Percentiles rank a stretch among this genome's conserved stretches.
These are phyloP conservation scores for Apiotrichum gamsii DNA, from an alignment of 1,284 basidiomycete genomes.

Conservation along the genomic window DNA sequence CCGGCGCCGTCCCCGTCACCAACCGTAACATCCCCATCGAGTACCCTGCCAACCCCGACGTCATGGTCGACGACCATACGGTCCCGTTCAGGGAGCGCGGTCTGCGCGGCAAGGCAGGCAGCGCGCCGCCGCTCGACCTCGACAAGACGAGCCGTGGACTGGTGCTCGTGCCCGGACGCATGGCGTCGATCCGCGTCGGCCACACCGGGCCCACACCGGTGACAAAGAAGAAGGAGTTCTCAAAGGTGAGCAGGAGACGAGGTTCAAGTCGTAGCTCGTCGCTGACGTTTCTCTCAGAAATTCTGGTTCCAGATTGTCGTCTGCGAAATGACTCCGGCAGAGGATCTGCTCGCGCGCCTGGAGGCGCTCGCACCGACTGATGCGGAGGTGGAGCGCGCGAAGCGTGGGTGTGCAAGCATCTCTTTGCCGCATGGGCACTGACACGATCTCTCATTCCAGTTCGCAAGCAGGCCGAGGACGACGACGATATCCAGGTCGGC, in stretches of 20 bases:
- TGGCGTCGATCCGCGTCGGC: slow-evolving; percentile 73
- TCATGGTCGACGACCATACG: slow-evolving; percentile 67
- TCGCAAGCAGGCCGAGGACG: too few species aligned
- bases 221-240: slow-evolving; percentile 39
- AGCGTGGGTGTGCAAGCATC: slow-evolving; percentile 17
- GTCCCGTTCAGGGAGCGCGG: slow-evolving; percentile 78
- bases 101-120: slow-evolving; percentile 93
- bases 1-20: slow-evolving; percentile 32
- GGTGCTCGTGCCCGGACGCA: slow-evolving; percentile 50
- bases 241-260: slow-evolving; percentile 31
- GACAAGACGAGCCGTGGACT: slow-evolving; percentile 53
- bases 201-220: slow-evolving; percentile 63
- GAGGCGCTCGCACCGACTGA: slow-evolving; percentile 19
- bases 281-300: slow-evolving; percentile 56
- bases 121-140: slow-evolving; percentile 82
- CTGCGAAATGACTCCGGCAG: slow-evolving; percentile 63
- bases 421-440: too few species aligned
- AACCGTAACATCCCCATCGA: slow-evolving; percentile 60
- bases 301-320: slow-evolving; percentile 78
- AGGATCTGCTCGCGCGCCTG: slow-evolving; percentile 56
- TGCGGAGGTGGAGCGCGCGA: slow-evolving; percentile 21
- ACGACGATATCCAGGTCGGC: slow-evolving; percentile 58
- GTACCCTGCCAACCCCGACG: slow-evolving; percentile 86
- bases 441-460: too few species aligned
- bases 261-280: too few species aligned